Evolutionary conservation across 495 filamentous ascomycete species (phyloP).

Genomic region (Penicillium samsonianum): DNA sequence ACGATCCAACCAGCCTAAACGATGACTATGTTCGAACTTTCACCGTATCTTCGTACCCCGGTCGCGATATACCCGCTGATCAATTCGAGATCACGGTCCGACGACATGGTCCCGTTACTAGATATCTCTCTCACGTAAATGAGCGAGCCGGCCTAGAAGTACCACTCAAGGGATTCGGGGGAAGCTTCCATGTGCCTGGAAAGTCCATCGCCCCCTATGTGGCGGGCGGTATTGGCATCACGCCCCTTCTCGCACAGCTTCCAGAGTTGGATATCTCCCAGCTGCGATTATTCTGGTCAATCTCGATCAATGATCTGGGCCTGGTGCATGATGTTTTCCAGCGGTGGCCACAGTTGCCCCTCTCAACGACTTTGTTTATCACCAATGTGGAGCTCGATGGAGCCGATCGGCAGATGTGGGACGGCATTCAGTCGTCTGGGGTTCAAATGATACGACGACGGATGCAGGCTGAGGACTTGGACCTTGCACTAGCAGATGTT

Average conservation of each 20-base stretch:
- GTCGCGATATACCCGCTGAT: conserved; percentile 34
- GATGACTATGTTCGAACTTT: conserved; percentile 84
- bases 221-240: conserved; percentile 80
- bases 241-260: conserved; percentile 69
- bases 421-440: conserved; percentile 35
- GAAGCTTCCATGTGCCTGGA: conserved; percentile 57
- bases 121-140: conserved; percentile 60
- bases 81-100: conserved; percentile 73
- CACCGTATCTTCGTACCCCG: conserved; percentile 65
- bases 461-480: conserved; percentile 56
- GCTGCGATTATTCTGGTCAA: conserved; percentile 65
- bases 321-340: conserved; percentile 62
- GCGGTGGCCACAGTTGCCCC: conserved; percentile 50
- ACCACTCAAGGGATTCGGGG: conserved; percentile 70
- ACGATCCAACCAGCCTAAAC: conserved; percentile 74
- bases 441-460: conserved; percentile 51
- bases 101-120: conserved; percentile 66
- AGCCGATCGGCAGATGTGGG: conserved; percentile 18
- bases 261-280: conserved; percentile 42
- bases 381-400: conserved; percentile 36
- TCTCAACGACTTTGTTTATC: conserved; percentile 59
- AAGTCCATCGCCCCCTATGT: conserved; percentile 52
- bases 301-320: conserved; percentile 60
- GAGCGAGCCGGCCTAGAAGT: conserved; percentile 58
- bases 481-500: conserved; percentile 43